Conservation (phyloP, 2,329 filamentous ascomycete genomes). For the Penicillium sp. region DNA sequence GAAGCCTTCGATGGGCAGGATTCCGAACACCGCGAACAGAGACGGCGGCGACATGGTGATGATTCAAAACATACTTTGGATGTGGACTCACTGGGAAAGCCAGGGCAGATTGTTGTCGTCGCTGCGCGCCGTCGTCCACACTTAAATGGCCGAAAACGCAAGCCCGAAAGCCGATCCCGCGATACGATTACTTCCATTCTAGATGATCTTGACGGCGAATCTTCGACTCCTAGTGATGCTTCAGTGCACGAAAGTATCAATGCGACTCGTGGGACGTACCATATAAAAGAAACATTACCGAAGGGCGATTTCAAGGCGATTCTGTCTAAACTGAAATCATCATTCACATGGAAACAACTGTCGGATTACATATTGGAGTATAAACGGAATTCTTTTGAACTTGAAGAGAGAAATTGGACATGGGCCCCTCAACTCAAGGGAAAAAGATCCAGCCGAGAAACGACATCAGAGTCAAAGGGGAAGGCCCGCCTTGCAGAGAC, state of each 20-base stretch:
- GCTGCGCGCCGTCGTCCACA: slow-evolving; percentile 22
- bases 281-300: slow-evolving; percentile 28
- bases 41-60: slow-evolving; percentile 1
- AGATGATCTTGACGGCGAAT: slow-evolving; percentile 27
- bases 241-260: slow-evolving; percentile 31
- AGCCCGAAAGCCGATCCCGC: slow-evolving; percentile 5
- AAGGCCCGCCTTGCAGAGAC: slow-evolving; percentile 38
- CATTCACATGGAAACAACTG: slow-evolving; percentile 39
- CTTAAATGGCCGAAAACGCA: background rate
- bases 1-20: background rate
- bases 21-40: slow-evolving; percentile 4
- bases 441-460: slow-evolving; percentile 19
- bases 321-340: slow-evolving; percentile 31
- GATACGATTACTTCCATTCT: slow-evolving; percentile 25
- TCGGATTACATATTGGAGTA: slow-evolving; percentile 28
- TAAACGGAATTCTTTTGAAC: background rate
- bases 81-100: slow-evolving; percentile 38
- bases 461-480: slow-evolving; percentile 25
- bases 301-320: slow-evolving; percentile 33
- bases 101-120: slow-evolving; percentile 41
- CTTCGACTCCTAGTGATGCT: slow-evolving; percentile 8
- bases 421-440: slow-evolving; percentile 35
- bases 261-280: slow-evolving; percentile 24
- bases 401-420: slow-evolving; percentile 2
- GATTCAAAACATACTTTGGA: slow-evolving; percentile 28